phyloP scores from a whole-genome alignment of 495 filamentous ascomycete species.

The Niebla homalea region DNA sequence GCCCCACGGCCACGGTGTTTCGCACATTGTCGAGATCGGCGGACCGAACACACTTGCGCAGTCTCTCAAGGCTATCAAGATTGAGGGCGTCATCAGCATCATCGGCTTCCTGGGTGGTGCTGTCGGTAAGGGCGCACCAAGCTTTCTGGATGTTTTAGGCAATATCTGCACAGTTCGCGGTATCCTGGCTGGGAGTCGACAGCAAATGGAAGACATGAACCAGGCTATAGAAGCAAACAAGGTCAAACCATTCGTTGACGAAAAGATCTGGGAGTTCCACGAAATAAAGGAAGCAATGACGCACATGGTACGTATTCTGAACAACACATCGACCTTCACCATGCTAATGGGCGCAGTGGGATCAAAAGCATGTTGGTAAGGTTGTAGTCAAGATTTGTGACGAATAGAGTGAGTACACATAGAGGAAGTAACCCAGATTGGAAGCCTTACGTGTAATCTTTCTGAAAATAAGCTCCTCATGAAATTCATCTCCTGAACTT shows the following conservation, averaged over 20 bases:
- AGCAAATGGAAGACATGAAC: conserved; percentile 43
- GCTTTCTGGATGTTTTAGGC: conserved; percentile 30
- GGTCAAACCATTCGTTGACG: conserved; percentile 44
- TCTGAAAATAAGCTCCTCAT: no score
- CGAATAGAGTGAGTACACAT: no score
- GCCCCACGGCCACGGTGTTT: conserved; percentile 44
- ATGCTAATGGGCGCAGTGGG: neutral
- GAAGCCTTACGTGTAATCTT: no score
- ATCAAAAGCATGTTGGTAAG: conserved; percentile 11
- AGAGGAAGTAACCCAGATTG: no score
- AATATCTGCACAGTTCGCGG: conserved; percentile 37
- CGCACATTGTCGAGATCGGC: conserved; percentile 62
- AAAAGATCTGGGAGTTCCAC: conserved; percentile 36
- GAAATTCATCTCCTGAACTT: no score
- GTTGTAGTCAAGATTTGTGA: conserved; percentile 8
- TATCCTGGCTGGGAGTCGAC: conserved; percentile 35
- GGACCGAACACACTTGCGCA: conserved; percentile 48
- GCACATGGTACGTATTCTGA: neutral
- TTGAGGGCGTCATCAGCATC: conserved; percentile 53
- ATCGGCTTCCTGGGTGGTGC: conserved; percentile 52
- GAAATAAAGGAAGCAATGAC: conserved; percentile 32
- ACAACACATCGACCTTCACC: neutral
- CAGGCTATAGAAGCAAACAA: conserved; percentile 38
- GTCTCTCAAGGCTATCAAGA: conserved; percentile 50
- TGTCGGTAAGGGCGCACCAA: conserved; percentile 20